phyloP scores from a whole-genome alignment of 2,329 filamentous ascomycete genomes.

The Spiromastix sp. region DNA sequence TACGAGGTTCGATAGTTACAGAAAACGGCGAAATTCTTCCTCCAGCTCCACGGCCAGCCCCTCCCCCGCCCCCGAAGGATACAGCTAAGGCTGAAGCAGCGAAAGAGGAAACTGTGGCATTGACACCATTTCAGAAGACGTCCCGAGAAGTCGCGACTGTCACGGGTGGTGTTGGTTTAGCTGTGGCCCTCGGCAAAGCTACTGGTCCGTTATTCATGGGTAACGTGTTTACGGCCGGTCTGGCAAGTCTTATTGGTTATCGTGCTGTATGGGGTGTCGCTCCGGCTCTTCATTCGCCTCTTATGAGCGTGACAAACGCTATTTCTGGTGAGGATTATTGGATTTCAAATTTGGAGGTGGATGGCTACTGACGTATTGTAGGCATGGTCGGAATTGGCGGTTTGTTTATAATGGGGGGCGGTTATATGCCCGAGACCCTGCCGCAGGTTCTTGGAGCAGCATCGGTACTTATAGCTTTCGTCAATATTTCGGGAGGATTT shows the following conservation, averaged over 20 bases:
- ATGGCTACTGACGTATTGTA: slow-evolving; percentile 19
- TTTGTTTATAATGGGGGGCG: slow-evolving; percentile 79
- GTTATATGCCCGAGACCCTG: slow-evolving; percentile 64
- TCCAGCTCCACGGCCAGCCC: slow-evolving; percentile 58
- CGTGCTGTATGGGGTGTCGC: slow-evolving; percentile 79
- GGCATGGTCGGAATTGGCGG: slow-evolving; percentile 81
- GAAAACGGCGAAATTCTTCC: slow-evolving; percentile 67
- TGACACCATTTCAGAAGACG: slow-evolving; percentile 75
- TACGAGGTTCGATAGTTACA: slow-evolving; percentile 74
- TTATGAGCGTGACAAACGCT: slow-evolving; percentile 91
- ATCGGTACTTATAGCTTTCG: slow-evolving; percentile 75
- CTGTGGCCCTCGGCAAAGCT: slow-evolving; percentile 66
- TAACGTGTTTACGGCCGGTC: slow-evolving; percentile 73
- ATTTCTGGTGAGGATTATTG: slow-evolving; percentile 66
- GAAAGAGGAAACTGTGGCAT: slow-evolving; percentile 49
- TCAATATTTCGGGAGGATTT: slow-evolving; percentile 82
- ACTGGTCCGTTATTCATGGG: slow-evolving; percentile 80
- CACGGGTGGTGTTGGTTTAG: slow-evolving; percentile 66
- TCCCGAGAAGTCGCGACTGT: slow-evolving; percentile 64
- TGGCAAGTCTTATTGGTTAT: slow-evolving; percentile 79
- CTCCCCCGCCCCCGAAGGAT: slow-evolving; percentile 42
- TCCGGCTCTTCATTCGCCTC: slow-evolving; percentile 72
- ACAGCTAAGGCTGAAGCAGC: slow-evolving; percentile 26
- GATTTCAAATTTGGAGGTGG: too few species aligned
- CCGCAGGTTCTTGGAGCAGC: slow-evolving; percentile 68